Evolutionary conservation across 495 filamentous ascomycete species (phyloP), one percentile per base, ranked within the genome.

Genomic region (Cercophora scortea): DNA sequence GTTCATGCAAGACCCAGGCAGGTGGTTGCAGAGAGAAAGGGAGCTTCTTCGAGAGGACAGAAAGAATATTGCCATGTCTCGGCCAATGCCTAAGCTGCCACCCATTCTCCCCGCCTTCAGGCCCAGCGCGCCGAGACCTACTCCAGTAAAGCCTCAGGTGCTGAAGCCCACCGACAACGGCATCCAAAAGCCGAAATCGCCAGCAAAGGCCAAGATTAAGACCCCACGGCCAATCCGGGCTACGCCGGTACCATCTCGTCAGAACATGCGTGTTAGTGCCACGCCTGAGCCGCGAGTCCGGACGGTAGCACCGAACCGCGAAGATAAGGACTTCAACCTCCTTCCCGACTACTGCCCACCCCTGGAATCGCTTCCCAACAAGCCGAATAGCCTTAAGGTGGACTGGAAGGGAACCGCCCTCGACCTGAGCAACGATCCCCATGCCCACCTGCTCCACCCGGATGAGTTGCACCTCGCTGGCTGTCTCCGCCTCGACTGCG

Each of bases 381-480:
- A 74, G 52, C 51, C 68, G 32, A 87, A 85, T 68, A 79, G 79
- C 46, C 78, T 95, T 48, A 93, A 92, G 71, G 85, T 86, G 12
- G 88, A 92, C 53, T 95, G 89, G 88, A 91, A 90, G 67, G 88
- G 87, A 16, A 82, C 84, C 52, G 78, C 85, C 45, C 77, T 93
- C 54, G 86, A 95, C 64, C 79, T 95, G 52, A 81, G 77, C 68
- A 80, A 79, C 62, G 91, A 96, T 62, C 86, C 88, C 43, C 80
- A 95, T 65, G 76, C 78, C 35, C 65, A 86, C 52, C 74, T 91
- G 42, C 83, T 96, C 45, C 88, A 91, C 65, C 77, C 83, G 6
- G 84, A 87, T 44, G 93, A 98, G 71, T 56, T 93, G 51, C 73
- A 76, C 42, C 78, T 96, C 34, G 91, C 90, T 34, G 81, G 85